Conservation (phyloP, 768 basidiomycete species). For the Panaeolus papilionaceus region DNA sequence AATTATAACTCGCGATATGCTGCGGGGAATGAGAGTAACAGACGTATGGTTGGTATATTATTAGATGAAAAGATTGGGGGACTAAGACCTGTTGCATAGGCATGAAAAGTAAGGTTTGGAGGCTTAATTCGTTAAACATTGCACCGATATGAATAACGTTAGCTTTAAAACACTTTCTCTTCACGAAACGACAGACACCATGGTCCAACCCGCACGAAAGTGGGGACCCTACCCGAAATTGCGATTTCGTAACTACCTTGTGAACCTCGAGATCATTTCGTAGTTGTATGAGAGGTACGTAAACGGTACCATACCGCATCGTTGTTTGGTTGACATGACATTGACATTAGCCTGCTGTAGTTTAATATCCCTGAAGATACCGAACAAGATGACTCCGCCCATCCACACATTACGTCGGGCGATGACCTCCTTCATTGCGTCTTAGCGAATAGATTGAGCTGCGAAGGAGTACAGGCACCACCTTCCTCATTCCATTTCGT, state of each 20-base stretch:
- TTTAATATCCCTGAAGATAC: constrained; percentile 3
- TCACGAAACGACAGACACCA: not conserved
- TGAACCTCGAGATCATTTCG: not conserved
- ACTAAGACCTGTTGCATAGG: not conserved
- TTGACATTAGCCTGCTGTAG: constrained; percentile 3
- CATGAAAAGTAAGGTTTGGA: constrained; percentile 2
- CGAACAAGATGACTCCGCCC: not conserved
- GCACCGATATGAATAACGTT: constrained; percentile 10
- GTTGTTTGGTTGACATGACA: constrained; percentile 8
- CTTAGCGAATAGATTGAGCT: not conserved
- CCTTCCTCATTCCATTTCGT: not conserved
- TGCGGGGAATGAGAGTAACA: not conserved
- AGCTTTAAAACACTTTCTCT: constrained; percentile 10
- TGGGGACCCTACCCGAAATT: constrained; percentile 8
- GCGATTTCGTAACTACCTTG: constrained; percentile 1
- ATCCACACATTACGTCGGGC: not conserved
- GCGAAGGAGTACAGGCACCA: constrained; percentile 10
- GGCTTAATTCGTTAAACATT: not conserved
- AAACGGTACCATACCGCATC: not conserved
- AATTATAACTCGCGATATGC: not conserved
- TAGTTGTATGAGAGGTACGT: not conserved
- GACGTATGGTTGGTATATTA: not conserved
- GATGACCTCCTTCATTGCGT: not conserved
- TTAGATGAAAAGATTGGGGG: constrained; percentile 1
- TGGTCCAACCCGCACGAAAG: not conserved